Evolutionary conservation across 331 rosid species (phyloP).

Genomic region (Telfairia occidentalis): DNA sequence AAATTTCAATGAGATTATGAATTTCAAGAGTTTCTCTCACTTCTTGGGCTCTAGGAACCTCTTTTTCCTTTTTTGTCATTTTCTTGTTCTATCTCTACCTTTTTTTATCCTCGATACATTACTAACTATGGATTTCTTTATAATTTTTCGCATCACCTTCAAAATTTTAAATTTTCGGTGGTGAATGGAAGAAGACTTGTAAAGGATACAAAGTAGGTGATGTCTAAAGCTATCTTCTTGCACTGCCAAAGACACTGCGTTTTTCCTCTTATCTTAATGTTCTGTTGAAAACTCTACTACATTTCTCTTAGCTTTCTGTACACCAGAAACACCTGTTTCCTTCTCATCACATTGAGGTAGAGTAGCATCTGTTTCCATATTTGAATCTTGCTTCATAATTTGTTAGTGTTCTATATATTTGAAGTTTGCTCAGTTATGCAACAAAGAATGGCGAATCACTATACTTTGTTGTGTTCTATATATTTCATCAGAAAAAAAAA

Average conservation of each 20-base stretch:
- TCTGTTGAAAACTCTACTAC: conserved; percentile 13
- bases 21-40: background rate
- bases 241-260: conserved; percentile 10
- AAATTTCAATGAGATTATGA: conserved; percentile 12
- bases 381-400: conserved; percentile 16
- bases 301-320: background rate
- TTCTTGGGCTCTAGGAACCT: conserved; percentile 8
- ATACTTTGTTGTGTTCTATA: too few relatives aligned
- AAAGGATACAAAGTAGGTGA: too few relatives aligned
- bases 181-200: too few relatives aligned
- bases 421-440: too few relatives aligned
- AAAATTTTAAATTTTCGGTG: conserved; percentile 23
- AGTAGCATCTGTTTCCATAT: background rate
- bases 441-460: too few relatives aligned
- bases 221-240: conserved; percentile 2
- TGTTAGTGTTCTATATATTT: too few relatives aligned
- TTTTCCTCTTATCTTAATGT: background rate
- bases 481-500: too few relatives aligned
- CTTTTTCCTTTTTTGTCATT: conserved; percentile 7
- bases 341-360: background rate
- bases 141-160: conserved; percentile 38
- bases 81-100: conserved; percentile 5
- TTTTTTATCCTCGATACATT: conserved; percentile 17
- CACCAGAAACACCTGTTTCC: background rate
- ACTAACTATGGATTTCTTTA: conserved; percentile 32